Conservation (phyloP, 106 monocot species). For the Vanilla planifolia region DNA sequence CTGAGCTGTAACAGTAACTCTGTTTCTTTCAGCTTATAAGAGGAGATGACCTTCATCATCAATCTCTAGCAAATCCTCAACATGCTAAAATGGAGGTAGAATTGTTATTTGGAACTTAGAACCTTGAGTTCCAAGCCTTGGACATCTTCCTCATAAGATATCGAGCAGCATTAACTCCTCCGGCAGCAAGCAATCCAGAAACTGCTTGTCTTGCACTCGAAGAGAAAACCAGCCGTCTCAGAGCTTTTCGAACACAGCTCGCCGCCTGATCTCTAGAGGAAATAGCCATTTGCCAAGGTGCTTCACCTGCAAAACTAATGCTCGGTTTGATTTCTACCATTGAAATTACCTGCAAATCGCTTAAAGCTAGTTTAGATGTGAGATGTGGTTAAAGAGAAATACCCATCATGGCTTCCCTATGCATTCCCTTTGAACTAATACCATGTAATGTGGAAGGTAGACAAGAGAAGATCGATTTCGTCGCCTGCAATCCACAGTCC, state of each 20-base stretch:
- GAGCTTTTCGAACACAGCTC: constrained; percentile 28
- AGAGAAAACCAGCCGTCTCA: constrained; percentile 51
- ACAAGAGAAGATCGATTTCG: constrained; percentile 46
- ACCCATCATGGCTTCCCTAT: constrained; percentile 15
- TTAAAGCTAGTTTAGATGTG: too few species aligned
- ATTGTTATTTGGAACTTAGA: too few species aligned
- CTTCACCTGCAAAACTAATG: constrained; percentile 9
- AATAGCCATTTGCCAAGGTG: constrained; percentile 11
- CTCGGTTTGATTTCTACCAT: too few species aligned
- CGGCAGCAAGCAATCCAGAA: constrained; percentile 66
- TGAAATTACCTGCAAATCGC: too few species aligned
- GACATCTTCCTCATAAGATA: constrained; percentile 73
- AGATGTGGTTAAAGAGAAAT: constrained; percentile 1
- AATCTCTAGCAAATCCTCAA: too few species aligned
- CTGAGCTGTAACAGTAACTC: too few species aligned
- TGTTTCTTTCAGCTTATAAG: too few species aligned
- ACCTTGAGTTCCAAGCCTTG: constrained; percentile 72
- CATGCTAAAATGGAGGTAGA: too few species aligned
- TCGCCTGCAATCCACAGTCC: constrained; percentile 61
- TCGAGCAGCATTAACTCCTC: constrained; percentile 55
- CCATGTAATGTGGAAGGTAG: constrained; percentile 50
- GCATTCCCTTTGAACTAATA: not conserved
- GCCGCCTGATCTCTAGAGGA: constrained; percentile 55
- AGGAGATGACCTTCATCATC: too few species aligned
- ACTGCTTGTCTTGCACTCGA: constrained; percentile 73